Evolutionary conservation across 768 basidiomycete species (phyloP), one percentile per base, ranked within the genome.

Genomic region (Guyanaporus albipodus): DNA sequence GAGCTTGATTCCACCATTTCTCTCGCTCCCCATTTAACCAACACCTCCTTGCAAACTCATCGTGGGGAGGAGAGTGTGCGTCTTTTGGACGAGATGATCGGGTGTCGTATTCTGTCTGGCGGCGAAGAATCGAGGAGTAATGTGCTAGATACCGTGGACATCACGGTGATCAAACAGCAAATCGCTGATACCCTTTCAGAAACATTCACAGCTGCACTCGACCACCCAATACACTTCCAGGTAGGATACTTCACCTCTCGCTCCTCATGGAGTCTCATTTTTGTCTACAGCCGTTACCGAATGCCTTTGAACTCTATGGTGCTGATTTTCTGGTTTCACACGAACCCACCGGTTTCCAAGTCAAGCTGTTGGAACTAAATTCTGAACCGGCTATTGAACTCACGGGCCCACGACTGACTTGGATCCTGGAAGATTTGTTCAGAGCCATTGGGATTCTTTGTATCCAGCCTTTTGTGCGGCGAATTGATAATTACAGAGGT

Each of bases 371-470:
- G 24, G 96, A 98, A 66, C 75, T 95, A 58, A 99, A 99, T 61
- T 83, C 95, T 6, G 93, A 94, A 53, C 95, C 96, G 2, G 96
- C 96, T 35, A 95, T 98, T 48, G 90, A 93, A 58, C 77, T 95
- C 44, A 94, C 94, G 0, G 96, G 94, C 1, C 77, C 83, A 28
- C 76, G 91, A 23, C 68, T 97, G 28, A 77, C 80, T 15, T 87
- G 87, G 78, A 80, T 93, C 36, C 68, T 96, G 43, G 79, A 85
- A 56, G 86, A 88, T 53, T 70, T 96, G 43, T 95, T 96, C 69
- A 69, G 70, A 27, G 75, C 80, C 1, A 86, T 90, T 15, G 81
- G 80, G 1, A 69, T 76, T 51, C 74, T 81, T 21, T 85, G 83
- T 54, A 75, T 95, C 2, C 72, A 72, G 41, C 89, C 92, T 2